phyloP scores from a whole-genome alignment of 805 yeast species.

The Candida insectalens region DNA sequence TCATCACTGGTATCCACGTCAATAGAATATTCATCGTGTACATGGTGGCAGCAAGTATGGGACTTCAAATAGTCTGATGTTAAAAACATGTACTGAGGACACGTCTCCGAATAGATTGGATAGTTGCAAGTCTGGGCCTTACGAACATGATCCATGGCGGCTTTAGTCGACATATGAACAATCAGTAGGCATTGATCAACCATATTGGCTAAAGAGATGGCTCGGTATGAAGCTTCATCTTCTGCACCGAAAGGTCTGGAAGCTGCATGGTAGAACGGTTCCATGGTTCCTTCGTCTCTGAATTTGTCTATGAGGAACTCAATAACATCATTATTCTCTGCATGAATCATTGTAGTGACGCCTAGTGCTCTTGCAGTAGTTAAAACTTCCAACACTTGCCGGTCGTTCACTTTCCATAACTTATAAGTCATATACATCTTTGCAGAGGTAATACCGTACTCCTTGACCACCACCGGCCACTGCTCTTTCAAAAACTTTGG shows the following conservation, averaged over 20 bases:
- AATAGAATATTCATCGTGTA: slow-evolving; percentile 5
- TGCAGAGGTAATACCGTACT: slow-evolving; percentile 29
- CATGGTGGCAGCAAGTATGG: slow-evolving; percentile 10
- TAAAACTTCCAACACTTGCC: slow-evolving; percentile 29
- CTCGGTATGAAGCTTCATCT: slow-evolving; percentile 41
- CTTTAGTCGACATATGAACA: slow-evolving; percentile 38
- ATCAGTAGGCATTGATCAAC: slow-evolving; percentile 36
- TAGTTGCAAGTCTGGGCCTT: slow-evolving; percentile 30
- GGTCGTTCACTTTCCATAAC: slow-evolving; percentile 29
- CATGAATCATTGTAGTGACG: slow-evolving; percentile 41
- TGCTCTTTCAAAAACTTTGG: slow-evolving; percentile 13
- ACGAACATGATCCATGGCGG: slow-evolving; percentile 31
- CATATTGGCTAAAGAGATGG: slow-evolving; percentile 31
- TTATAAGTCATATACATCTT: slow-evolving; percentile 39
- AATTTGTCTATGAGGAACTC: slow-evolving; percentile 24
- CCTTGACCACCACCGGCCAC: slow-evolving; percentile 24
- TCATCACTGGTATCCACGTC: slow-evolving; percentile 20
- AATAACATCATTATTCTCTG: slow-evolving; percentile 41
- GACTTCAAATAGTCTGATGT: slow-evolving; percentile 28
- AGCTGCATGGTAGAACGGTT: slow-evolving; percentile 36
- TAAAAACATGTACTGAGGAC: slow-evolving; percentile 39
- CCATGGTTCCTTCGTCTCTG: slow-evolving; percentile 26
- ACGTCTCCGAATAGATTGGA: slow-evolving; percentile 40
- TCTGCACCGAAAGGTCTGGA: slow-evolving; percentile 36
- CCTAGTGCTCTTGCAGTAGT: slow-evolving; percentile 29